Conservation (phyloP, 768 basidiomycete species). For the Termitomyces titanicus region DNA sequence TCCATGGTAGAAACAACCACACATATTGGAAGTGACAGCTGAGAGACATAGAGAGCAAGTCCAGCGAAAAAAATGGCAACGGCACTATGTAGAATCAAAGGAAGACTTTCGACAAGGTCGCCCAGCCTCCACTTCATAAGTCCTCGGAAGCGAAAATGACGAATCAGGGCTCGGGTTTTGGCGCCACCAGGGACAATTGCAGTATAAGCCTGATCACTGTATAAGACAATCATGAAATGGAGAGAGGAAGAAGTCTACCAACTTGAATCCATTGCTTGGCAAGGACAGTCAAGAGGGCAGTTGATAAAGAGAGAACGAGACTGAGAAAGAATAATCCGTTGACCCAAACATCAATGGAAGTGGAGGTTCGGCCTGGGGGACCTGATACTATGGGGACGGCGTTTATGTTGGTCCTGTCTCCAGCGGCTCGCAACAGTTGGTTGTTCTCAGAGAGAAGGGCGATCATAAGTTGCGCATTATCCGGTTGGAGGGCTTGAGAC, state of each 20-base stretch:
- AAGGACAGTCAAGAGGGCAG: conserved; percentile 2
- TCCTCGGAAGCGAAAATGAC: conserved; percentile 9
- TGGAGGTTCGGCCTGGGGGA: neutral
- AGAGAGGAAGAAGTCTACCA: neutral
- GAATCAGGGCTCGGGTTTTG: conserved; percentile 1
- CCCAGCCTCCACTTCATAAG: conserved; percentile 9
- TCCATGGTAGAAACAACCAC: neutral
- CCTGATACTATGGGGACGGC: neutral
- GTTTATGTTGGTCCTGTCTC: neutral
- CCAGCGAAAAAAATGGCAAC: conserved; percentile 17
- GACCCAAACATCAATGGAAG: neutral
- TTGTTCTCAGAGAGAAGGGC: neutral
- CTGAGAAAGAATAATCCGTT: neutral
- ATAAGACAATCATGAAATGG: neutral
- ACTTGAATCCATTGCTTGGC: conserved; percentile 5
- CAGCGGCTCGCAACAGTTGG: neutral
- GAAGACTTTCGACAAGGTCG: conserved; percentile 11
- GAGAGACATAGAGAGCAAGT: conserved; percentile 10
- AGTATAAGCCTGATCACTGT: conserved; percentile 1
- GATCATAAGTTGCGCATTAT: conserved; percentile 3
- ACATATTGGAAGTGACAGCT: neutral
- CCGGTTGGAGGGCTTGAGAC: conserved; percentile 14
- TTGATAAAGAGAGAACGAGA: neutral
- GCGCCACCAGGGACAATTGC: neutral
- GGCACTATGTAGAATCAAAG: conserved; percentile 13